Conservation (phyloP, 2,329 filamentous ascomycete genomes). For the Claviceps sp. region DNA sequence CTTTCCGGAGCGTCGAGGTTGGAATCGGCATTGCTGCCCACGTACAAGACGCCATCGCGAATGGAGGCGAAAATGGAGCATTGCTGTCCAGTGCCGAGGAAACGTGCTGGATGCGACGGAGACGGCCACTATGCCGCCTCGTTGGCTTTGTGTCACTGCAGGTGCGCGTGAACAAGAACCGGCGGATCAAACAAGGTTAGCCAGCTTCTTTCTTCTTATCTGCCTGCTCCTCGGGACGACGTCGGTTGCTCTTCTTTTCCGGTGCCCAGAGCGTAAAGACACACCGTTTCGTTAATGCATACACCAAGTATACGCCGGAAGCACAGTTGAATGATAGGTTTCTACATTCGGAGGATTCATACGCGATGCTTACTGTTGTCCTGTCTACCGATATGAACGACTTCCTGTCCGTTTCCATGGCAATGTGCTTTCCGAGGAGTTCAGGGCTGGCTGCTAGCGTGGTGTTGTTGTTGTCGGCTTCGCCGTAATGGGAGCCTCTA, state of each 20-base stretch:
- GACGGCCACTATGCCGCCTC: not conserved
- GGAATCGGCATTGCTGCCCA: not conserved
- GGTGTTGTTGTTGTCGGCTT: not conserved
- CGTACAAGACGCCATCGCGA: not conserved
- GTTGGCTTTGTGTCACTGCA: not conserved
- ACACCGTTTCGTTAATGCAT: too few relatives aligned
- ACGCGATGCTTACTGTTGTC: not conserved
- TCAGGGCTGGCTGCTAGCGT: not conserved
- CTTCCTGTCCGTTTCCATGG: not conserved
- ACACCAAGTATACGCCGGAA: too few relatives aligned
- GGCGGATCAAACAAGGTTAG: not conserved
- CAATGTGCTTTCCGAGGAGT: not conserved
- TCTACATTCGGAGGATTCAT: too few relatives aligned
- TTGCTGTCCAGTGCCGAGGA: not conserved
- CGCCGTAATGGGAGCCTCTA: not conserved
- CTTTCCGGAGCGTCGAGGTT: not conserved
- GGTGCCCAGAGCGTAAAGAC: not conserved
- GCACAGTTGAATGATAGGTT: too few relatives aligned
- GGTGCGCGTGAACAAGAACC: not conserved
- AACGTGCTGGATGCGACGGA: slow-evolving; percentile 1
- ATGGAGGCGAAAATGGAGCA: not conserved
- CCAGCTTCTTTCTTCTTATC: not conserved
- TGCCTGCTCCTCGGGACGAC: not conserved
- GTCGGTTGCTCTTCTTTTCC: not conserved
- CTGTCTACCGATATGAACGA: not conserved